Evolutionary conservation across 805 yeast genomes (phyloP).

Genomic region (Kodamaea restingae): DNA sequence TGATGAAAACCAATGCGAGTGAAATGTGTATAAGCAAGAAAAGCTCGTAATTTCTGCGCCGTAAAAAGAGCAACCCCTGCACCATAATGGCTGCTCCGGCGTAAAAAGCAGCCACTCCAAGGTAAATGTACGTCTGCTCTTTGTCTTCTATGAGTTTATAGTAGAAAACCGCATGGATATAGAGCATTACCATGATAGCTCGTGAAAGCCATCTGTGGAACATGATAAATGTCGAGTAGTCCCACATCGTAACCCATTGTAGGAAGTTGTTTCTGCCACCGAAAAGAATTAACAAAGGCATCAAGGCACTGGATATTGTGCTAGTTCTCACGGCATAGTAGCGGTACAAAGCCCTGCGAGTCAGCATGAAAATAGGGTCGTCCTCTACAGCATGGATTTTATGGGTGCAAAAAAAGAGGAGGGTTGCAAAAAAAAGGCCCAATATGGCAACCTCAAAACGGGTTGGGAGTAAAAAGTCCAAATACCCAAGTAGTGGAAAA

Average conservation of each 20-base stretch:
- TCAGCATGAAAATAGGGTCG: slow-evolving; percentile 26
- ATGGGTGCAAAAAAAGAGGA: slow-evolving; percentile 10
- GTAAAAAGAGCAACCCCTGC: slow-evolving; percentile 18
- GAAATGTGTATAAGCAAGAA: slow-evolving; percentile 21
- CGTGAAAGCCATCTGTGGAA: slow-evolving; percentile 59
- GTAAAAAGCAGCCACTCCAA: slow-evolving; percentile 19
- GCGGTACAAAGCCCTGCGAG: slow-evolving; percentile 19
- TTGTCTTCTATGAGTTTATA: not conserved
- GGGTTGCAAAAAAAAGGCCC: slow-evolving; percentile 8
- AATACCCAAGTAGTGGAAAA: slow-evolving; percentile 15
- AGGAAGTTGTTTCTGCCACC: slow-evolving; percentile 36
- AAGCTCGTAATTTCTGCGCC: slow-evolving; percentile 21
- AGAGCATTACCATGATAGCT: slow-evolving; percentile 36
- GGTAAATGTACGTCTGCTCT: slow-evolving; percentile 16
- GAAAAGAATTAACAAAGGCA: slow-evolving; percentile 32
- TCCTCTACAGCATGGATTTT: slow-evolving; percentile 17
- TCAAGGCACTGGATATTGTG: slow-evolving; percentile 23
- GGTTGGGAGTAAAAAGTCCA: slow-evolving; percentile 26
- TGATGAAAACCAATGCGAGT: slow-evolving; percentile 18
- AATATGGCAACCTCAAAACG: slow-evolving; percentile 12
- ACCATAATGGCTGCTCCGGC: slow-evolving; percentile 15
- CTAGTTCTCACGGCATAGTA: slow-evolving; percentile 17
- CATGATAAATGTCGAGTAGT: slow-evolving; percentile 47
- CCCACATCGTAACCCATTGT: slow-evolving; percentile 38
- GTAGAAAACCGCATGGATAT: slow-evolving; percentile 33